A percentile compares a stretch with the other conserved stretches of the same genome.
phyloP scores from a whole-genome alignment of 2,329 filamentous ascomycete genomes.

The Cercospora berteroae region DNA sequence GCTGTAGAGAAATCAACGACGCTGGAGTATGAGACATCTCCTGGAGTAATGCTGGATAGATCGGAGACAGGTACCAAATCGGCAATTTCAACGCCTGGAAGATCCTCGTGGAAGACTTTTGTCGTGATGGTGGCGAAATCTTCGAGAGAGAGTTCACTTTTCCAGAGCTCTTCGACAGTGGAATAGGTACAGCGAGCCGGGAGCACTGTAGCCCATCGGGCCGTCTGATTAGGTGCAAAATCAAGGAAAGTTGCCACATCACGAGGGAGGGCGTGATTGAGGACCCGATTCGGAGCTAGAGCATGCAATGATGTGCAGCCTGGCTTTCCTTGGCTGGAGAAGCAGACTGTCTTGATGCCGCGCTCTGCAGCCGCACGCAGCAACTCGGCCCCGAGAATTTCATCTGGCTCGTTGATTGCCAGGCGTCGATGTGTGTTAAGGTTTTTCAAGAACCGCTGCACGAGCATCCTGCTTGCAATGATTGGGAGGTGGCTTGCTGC shows the following conservation, averaged over 20 bases:
- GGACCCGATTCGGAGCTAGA: conserved; percentile 3
- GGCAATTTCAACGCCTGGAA: background rate
- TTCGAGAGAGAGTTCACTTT: conserved; percentile 1
- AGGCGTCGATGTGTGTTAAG: conserved; percentile 10
- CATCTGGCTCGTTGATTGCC: conserved; percentile 12
- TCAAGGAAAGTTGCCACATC: conserved; percentile 14
- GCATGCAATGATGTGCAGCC: conserved; percentile 6
- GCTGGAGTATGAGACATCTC: conserved; percentile 10
- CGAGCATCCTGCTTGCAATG: conserved; percentile 14
- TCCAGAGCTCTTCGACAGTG: conserved; percentile 5
- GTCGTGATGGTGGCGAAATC: conserved; percentile 5
- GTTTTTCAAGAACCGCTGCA: conserved; percentile 2
- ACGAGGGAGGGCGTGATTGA: conserved; percentile 5
- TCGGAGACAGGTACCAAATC: background rate
- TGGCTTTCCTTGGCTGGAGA: conserved; percentile 7
- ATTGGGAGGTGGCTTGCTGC: conserved; percentile 4
- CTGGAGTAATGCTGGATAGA: conserved; percentile 7
- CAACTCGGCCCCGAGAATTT: conserved; percentile 7
- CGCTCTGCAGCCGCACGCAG: conserved; percentile 1
- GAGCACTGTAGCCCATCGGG: conserved; percentile 7
- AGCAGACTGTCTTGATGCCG: conserved; percentile 10
- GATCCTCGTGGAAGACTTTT: conserved; percentile 7
- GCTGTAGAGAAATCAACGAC: conserved; percentile 11
- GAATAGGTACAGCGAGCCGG: conserved; percentile 3
- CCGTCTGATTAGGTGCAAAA: conserved; percentile 7